Evolutionary conservation across 805 yeast species (phyloP).

Genomic region (fission yeast (Schizosaccharomyces pombe)): DNA sequence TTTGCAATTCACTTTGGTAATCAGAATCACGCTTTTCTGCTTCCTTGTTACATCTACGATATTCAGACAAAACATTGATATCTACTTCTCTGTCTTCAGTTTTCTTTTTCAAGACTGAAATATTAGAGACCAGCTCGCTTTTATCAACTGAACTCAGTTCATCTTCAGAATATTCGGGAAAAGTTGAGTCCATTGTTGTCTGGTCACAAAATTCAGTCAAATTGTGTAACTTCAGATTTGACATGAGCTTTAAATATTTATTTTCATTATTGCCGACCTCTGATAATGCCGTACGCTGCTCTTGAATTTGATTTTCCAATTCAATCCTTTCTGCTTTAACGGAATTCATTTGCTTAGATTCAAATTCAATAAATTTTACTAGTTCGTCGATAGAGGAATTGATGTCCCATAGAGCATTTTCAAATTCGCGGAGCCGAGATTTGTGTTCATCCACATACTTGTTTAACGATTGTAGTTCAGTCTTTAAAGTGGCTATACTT

Average conservation of each 20-base stretch:
- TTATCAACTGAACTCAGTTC: slow-evolving; percentile 28
- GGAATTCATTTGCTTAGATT: slow-evolving; percentile 26
- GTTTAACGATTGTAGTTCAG: slow-evolving; percentile 12
- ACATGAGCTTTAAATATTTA: slow-evolving; percentile 2
- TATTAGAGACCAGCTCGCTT: slow-evolving; percentile 26
- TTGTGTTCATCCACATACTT: slow-evolving; percentile 3
- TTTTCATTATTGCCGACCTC: slow-evolving; percentile 20
- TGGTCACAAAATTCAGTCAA: slow-evolving; percentile 6
- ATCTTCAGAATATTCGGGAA: slow-evolving; percentile 26
- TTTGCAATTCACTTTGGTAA: slow-evolving; percentile 39
- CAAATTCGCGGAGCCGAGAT: slow-evolving; percentile 13
- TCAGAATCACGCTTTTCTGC: slow-evolving; percentile 39
- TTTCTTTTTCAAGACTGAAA: slow-evolving; percentile 31
- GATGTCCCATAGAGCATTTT: background rate
- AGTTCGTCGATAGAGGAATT: slow-evolving; percentile 7
- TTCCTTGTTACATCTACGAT: slow-evolving; percentile 42
- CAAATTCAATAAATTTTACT: slow-evolving; percentile 21
- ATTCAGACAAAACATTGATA: slow-evolving; percentile 52
- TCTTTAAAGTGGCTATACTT: slow-evolving; percentile 18
- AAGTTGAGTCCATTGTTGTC: slow-evolving; percentile 8
- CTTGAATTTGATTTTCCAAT: slow-evolving; percentile 37
- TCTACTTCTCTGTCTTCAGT: slow-evolving; percentile 39
- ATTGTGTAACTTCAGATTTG: slow-evolving; percentile 7
- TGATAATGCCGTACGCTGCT: slow-evolving; percentile 22
- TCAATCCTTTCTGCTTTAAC: slow-evolving; percentile 46